Conservation (phyloP, 148 eudicot genomes). For the Fagopyrum homotropicum region DNA sequence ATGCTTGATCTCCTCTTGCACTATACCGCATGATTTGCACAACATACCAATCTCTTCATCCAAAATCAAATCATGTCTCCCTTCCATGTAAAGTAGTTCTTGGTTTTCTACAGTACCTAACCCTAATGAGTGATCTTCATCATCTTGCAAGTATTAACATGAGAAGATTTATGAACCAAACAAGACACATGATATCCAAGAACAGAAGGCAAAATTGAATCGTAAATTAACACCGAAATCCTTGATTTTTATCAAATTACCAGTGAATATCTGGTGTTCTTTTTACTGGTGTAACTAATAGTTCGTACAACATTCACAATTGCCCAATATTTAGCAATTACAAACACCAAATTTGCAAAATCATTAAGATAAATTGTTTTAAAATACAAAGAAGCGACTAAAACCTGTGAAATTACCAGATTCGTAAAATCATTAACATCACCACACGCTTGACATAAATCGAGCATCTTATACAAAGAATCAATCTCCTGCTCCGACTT, state of each 20-base stretch:
- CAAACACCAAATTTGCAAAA: constrained; percentile 12
- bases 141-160: constrained; percentile 19
- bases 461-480: not conserved
- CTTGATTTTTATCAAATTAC: no score
- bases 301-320: no score
- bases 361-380: not conserved
- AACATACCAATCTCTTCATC: constrained; percentile 48
- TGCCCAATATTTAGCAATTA: no score
- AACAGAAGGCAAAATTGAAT: no score
- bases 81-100: constrained; percentile 28
- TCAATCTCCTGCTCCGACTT: not conserved
- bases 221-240: no score
- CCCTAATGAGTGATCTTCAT: not conserved
- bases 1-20: constrained; percentile 35
- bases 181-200: not conserved
- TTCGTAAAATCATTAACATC: not conserved
- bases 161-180: not conserved
- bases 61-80: constrained; percentile 35
- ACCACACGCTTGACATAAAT: not conserved
- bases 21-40: constrained; percentile 40
- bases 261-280: no score
- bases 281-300: no score
- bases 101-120: constrained; percentile 12
- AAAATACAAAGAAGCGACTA: not conserved
- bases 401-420: not conserved